phyloP scores from a whole-genome alignment of 768 basidiomycete species.

The Leccinum fibrillosum region DNA sequence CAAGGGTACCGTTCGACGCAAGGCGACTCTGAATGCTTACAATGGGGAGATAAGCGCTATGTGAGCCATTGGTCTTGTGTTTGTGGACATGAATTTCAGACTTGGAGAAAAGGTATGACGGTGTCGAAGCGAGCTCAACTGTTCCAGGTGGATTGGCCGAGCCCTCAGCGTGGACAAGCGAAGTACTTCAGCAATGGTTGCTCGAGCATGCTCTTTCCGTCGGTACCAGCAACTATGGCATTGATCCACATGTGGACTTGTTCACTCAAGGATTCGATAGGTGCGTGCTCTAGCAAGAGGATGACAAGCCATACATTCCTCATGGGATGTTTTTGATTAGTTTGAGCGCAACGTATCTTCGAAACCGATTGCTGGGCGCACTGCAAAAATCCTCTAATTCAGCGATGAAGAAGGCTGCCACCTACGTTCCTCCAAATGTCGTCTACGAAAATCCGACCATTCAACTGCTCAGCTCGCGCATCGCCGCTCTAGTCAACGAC shows the following conservation, averaged over 20 bases:
- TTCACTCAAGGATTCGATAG: slow-evolving; percentile 38
- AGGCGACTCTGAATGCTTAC: slow-evolving; percentile 38
- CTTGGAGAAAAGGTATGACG: slow-evolving; percentile 25
- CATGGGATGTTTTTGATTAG: slow-evolving; percentile 4
- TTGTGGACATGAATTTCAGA: neutral
- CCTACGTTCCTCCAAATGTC: slow-evolving; percentile 27
- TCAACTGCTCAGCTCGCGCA: slow-evolving; percentile 30
- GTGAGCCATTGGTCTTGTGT: slow-evolving; percentile 23
- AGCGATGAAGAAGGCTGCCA: slow-evolving; percentile 22
- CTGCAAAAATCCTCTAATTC: slow-evolving; percentile 31
- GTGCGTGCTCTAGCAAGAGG: slow-evolving; percentile 11
- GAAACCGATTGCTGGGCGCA: slow-evolving; percentile 18
- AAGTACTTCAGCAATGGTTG: slow-evolving; percentile 26
- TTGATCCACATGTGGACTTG: slow-evolving; percentile 22
- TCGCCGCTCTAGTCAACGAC: slow-evolving; percentile 5
- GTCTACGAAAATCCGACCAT: slow-evolving; percentile 42
- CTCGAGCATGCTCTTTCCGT: slow-evolving; percentile 19
- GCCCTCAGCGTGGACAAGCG: slow-evolving; percentile 25
- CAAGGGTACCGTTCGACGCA: slow-evolving; percentile 46
- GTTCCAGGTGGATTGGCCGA: slow-evolving; percentile 16
- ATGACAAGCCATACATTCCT: neutral
- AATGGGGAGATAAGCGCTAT: slow-evolving; percentile 45
- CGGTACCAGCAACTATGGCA: neutral
- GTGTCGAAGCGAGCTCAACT: slow-evolving; percentile 25
- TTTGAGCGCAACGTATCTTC: slow-evolving; percentile 30